Percentiles rank a stretch among this genome's conserved stretches.
Evolutionary conservation across 305 asterid genomes (phyloP).

Genomic region (Solanum hybrid): DNA sequence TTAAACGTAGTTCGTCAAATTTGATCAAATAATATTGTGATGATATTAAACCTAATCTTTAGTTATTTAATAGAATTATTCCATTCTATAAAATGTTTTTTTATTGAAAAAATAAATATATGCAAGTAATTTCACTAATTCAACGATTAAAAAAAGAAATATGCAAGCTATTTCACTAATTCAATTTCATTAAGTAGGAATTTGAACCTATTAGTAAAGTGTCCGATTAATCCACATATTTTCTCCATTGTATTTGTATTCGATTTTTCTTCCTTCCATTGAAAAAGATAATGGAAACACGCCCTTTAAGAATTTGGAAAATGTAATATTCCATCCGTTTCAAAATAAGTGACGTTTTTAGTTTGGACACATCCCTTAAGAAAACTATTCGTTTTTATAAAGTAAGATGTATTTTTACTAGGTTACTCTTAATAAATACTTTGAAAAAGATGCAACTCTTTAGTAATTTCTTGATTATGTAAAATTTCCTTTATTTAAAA

Average conservation of each 20-base stretch:
- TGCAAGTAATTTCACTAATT: neutral
- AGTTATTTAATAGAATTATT: neutral
- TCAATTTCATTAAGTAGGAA: neutral
- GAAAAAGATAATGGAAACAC: neutral
- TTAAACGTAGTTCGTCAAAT: neutral
- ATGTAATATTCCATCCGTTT: neutral
- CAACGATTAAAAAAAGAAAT: neutral
- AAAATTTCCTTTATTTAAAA: neutral
- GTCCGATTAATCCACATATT: neutral
- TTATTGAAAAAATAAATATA: too few species aligned
- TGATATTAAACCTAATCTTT: neutral
- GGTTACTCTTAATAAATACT: neutral
- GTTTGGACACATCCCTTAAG: neutral
- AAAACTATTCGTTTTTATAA: too few species aligned
- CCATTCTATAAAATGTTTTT: neutral
- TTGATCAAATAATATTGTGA: neutral
- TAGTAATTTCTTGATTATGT: too few species aligned
- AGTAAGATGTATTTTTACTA: neutral
- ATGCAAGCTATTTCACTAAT: neutral
- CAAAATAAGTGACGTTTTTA: neutral
- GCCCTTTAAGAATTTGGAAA: neutral
- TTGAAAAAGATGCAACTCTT: neutral
- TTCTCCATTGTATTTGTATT: neutral
- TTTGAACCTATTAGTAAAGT: neutral
- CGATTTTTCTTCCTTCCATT: neutral